Conservation (phyloP, 768 basidiomycete species). For the Boletus subcaerulescens region DNA sequence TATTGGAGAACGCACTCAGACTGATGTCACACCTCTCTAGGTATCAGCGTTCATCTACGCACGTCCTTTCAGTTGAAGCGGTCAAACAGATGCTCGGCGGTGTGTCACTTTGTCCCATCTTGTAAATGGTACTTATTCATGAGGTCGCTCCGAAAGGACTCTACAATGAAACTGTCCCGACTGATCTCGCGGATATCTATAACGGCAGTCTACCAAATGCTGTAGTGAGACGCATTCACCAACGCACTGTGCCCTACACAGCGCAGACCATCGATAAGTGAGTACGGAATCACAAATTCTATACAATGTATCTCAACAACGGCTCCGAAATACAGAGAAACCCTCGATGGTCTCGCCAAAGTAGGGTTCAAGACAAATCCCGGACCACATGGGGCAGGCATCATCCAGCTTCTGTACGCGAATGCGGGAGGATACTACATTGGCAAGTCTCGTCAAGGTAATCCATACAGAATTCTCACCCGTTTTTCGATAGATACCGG, state of each 20-base stretch:
- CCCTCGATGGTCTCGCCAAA: conserved; percentile 36
- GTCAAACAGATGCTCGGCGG: neutral
- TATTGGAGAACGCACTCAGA: neutral
- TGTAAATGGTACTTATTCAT: neutral
- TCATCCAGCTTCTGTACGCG: conserved; percentile 25
- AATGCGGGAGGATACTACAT: conserved; percentile 42
- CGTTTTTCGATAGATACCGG: conserved; percentile 29
- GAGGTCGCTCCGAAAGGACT: neutral
- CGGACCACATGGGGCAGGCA: conserved; percentile 34
- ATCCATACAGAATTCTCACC: neutral
- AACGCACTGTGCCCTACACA: conserved; percentile 14
- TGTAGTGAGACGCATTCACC: conserved; percentile 15
- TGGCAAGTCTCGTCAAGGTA: conserved; percentile 19
- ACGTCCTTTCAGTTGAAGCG: neutral
- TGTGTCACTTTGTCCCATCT: neutral
- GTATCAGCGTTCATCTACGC: conserved; percentile 2
- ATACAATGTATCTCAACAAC: neutral
- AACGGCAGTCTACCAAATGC: conserved; percentile 14
- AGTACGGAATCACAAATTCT: neutral
- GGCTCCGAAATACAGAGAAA: conserved; percentile 22
- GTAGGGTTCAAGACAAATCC: conserved; percentile 38
- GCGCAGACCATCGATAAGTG: conserved; percentile 29
- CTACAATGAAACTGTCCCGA: conserved; percentile 9
- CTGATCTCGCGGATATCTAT: conserved; percentile 21
- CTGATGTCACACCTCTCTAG: conserved; percentile 2